These are phyloP conservation scores for Starmera dryadoides DNA, from an alignment of 805 yeast species.

Conservation along the genomic window DNA sequence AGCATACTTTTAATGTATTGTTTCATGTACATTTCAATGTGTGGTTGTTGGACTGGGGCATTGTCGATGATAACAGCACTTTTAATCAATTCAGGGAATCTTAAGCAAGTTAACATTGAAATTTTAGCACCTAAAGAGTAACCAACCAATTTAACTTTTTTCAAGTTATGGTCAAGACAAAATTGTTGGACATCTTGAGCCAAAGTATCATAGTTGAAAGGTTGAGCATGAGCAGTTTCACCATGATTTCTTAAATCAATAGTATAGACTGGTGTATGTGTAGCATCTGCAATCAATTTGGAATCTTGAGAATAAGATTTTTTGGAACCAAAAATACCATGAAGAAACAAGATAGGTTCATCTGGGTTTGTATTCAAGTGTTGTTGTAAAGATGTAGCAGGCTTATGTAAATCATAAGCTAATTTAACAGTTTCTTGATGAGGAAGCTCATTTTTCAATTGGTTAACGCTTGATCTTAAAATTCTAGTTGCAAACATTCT, in stretches of 20 bases:
- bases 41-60: slow-evolving; percentile 32
- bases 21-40: slow-evolving; percentile 28
- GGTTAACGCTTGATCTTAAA: slow-evolving; percentile 93
- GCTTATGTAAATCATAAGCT: slow-evolving; percentile 23
- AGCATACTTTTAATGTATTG: slow-evolving; percentile 40
- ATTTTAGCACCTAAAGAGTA: slow-evolving; percentile 51
- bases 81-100: slow-evolving; percentile 30
- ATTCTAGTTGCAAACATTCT: slow-evolving; percentile 16
- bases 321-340: slow-evolving; percentile 44
- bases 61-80: slow-evolving; percentile 43
- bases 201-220: slow-evolving; percentile 34
- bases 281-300: slow-evolving; percentile 24
- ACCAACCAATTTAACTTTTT: slow-evolving; percentile 29
- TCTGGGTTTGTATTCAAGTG: slow-evolving; percentile 14
- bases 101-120: slow-evolving; percentile 38
- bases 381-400: slow-evolving; percentile 15
- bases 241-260: slow-evolving; percentile 48
- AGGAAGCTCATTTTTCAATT: slow-evolving; percentile 64
- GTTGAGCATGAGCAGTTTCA: slow-evolving; percentile 33
- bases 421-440: slow-evolving; percentile 50
- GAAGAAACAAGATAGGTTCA: slow-evolving; percentile 35
- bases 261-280: slow-evolving; percentile 30
- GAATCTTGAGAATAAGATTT: slow-evolving; percentile 34
- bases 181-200: slow-evolving; percentile 35
- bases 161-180: slow-evolving; percentile 23